Conservation (phyloP, 139 green algal genomes). For the Yamagishiella unicocca region DNA sequence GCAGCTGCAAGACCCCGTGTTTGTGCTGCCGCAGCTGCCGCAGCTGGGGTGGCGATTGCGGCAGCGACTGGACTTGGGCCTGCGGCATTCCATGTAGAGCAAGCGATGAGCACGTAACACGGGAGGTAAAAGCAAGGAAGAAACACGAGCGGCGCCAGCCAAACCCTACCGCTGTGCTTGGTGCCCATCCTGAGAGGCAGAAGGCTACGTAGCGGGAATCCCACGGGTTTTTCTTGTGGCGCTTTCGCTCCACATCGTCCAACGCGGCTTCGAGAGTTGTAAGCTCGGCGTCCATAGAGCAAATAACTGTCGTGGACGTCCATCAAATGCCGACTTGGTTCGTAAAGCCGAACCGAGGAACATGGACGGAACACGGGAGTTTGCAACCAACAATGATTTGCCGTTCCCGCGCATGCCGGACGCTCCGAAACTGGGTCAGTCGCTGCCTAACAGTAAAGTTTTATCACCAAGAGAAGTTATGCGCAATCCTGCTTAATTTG, state of each 20-base stretch:
- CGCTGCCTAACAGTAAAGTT: background rate
- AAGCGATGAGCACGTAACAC: too few species aligned
- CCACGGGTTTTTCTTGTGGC: constrained; percentile 58
- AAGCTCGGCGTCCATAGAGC: background rate
- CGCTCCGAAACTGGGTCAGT: background rate
- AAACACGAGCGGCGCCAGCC: too few species aligned
- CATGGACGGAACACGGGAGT: too few species aligned
- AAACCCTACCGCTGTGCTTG: background rate
- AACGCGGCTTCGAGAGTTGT: background rate
- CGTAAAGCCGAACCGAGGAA: too few species aligned
- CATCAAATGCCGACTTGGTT: too few species aligned
- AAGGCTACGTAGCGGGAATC: constrained; percentile 42
- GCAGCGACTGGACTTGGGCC: too few species aligned
- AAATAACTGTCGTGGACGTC: too few species aligned
- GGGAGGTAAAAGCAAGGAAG: too few species aligned
- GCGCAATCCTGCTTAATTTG: background rate
- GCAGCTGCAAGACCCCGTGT: background rate
- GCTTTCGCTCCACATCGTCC: constrained; percentile 53
- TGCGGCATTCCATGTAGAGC: too few species aligned
- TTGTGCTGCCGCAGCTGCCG: background rate
- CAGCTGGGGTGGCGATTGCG: too few species aligned
- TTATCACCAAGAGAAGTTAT: too few species aligned
- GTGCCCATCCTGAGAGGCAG: constrained; percentile 29
- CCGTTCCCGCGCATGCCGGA: background rate
- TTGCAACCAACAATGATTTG: too few species aligned